Base-by-base conservation (phyloP, 306 rosid genomes). In the Myrica gale region DNA sequence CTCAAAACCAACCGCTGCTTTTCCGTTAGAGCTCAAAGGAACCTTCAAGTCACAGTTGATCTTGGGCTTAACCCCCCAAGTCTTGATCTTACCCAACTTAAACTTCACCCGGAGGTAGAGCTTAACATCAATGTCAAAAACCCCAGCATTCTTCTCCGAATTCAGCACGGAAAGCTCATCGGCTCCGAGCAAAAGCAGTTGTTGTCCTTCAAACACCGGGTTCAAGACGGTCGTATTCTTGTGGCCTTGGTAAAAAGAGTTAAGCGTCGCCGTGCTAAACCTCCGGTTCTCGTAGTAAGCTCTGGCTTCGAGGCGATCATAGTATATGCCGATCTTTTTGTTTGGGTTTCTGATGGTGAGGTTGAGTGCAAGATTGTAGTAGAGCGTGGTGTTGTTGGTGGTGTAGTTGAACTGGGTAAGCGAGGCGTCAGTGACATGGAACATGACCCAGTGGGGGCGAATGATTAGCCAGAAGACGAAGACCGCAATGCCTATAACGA, bases 341-440 rank as follows among this genome's bases (percentile, higher is more conserved):
- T 84, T 88, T 39, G 92, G 82, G 84, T 87, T 88, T 1, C 98
- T 88, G 72, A 83, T 12, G 20, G 89, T 70, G 67, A 90, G n/a
- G 79, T 86, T 77, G 66, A 88, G 81, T 0, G 80, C 80, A 1
- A 90, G 89, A 61, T 86, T 46, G 81, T 81, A 88, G 45, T 71
- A 8, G 37, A 91, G 89, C 63, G 76, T 6, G 23, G 78, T 87
- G 56, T 41, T 72, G 84, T 78, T 72, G 62, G 70, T 46, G 54
- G 37, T 54, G 67, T 74, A 77, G 77, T 86, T 82, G 83, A 48
- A 48, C 52, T 48, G 82, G 0, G 78, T 81, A 11, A 86, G 84
- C 6, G 83, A 13, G 20, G 89, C 87, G 0, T 84, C 66, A 57
- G 88, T 81, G 9, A 84, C 86, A 65, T 86, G 82, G 10, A 86